Base-by-base conservation (phyloP, 768 basidiomycete genomes). In the Lenzites betulinus region DNA sequence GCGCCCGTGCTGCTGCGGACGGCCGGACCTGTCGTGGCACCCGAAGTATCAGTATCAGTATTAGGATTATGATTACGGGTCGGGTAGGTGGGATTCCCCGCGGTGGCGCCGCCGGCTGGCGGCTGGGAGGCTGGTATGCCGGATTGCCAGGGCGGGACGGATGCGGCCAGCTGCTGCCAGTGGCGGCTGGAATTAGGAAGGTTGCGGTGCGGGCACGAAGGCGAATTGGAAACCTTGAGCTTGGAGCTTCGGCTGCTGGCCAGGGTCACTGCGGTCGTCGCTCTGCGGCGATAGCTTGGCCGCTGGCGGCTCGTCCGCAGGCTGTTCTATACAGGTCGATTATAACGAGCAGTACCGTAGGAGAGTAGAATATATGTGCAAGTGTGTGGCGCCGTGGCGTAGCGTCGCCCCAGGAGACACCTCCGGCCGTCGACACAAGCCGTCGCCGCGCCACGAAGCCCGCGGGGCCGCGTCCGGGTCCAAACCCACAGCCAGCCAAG, bases 181-280 rank as follows among this genome's bases (percentile, higher is more conserved):
- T 33, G 30, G 30, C 30, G 30, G n/a, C n/a, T n/a, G n/a, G n/a
- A n/a, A n/a, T n/a, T n/a, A n/a, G n/a, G n/a, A n/a, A n/a, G n/a
- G n/a, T n/a, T n/a, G n/a, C n/a, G n/a, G n/a, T n/a, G n/a, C n/a
- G n/a, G n/a, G n/a, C n/a, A n/a, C n/a, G n/a, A n/a, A n/a, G n/a
- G n/a, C n/a, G n/a, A 30, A 20, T 44, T 36, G 16, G 28, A 36
- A 51, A 51, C 50, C 50, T 54, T 54, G 52, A 54, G 52, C 52
- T 36, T 54, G 28, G 6, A 20, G 15, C 41, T 30, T 51, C 52
- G 41, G 41, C 52, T 41, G 52, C 16, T 54, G 18, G 28, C 13
- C 25, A 30, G 28, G 42, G 7, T 7, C 7, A 36, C 35, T 36
- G 13, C 13, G 35, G 7, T 36, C 35, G 35, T 13, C 35, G 13